A percentile compares a stretch with the other conserved stretches of the same genome.
phyloP scores from a whole-genome alignment of 495 filamentous ascomycete genomes.

The Tuber borchii region DNA sequence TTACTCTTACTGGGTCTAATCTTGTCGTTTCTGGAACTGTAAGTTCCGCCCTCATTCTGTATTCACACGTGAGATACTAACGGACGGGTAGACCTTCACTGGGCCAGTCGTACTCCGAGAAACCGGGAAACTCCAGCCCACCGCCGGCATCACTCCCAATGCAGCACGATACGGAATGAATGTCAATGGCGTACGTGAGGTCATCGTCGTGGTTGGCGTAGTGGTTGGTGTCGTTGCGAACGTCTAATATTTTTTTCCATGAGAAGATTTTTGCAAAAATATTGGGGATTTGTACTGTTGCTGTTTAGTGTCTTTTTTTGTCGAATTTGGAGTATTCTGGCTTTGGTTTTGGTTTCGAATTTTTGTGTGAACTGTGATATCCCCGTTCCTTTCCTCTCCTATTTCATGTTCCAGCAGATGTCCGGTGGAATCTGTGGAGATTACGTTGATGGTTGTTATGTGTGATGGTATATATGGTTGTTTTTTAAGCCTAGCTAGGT shows the following conservation, averaged over 20 bases:
- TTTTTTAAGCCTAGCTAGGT: neutral
- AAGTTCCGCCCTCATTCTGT: neutral
- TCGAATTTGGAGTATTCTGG: neutral
- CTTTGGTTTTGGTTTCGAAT: neutral
- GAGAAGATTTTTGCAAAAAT: neutral
- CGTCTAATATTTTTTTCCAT: neutral
- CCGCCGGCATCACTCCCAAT: conserved; percentile 9
- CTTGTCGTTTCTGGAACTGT: conserved; percentile 26
- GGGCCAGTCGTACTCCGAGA: conserved; percentile 18
- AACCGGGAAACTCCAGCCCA: conserved; percentile 26
- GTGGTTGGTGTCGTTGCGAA: conserved; percentile 29
- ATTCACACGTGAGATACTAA: conserved; percentile 9
- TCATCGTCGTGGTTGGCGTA: conserved; percentile 26
- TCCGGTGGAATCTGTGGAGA: neutral
- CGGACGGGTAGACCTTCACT: conserved; percentile 21
- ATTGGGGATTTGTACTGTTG: neutral
- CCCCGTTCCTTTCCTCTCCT: neutral
- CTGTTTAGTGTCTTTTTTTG: neutral
- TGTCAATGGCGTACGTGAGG: conserved; percentile 12
- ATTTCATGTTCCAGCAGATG: neutral
- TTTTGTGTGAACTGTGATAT: conserved; percentile 1
- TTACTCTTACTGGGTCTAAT: conserved; percentile 19
- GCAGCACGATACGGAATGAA: conserved; percentile 1
- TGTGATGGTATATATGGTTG: neutral
- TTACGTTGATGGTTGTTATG: neutral